Base-by-base conservation (phyloP, 2,329 filamentous ascomycete species). In the Talaromyces sp. region DNA sequence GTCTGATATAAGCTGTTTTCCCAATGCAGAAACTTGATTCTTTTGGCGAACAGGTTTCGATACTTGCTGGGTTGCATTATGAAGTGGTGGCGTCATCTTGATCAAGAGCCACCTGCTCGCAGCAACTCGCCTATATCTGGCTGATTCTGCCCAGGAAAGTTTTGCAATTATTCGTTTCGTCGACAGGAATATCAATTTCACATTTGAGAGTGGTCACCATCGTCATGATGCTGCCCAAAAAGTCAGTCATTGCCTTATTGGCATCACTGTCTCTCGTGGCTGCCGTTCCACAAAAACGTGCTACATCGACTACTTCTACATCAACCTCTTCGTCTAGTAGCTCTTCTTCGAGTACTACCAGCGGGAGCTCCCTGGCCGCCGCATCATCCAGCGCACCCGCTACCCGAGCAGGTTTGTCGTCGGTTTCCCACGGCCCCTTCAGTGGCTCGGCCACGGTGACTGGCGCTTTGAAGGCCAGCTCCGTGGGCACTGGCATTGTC, bases 381-480 rank as follows among this genome's bases (percentile, higher is more conserved):
- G 39, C 56, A 55, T 44, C 40, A 42, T 60, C 62, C 11, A 56
- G 57, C 52, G 58, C 25, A 23, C 39, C 58, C 6, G 59, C 54
- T 31, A 75, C 81, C 63, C 71, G 80, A 59, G 83, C 79, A 67
- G 77, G 77, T 52, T 73, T 81, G 61, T 79, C 85, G 5, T 69
- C 72, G 16, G 88, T 87, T 2, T 85, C 82, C 4, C 89, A 93
- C 71, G 89, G 89, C 0, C 82, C 88, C 0, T 93, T 81, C 73
- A 84, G 77, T 2, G 90, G 90, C 2, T 82, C 83, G 0, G 77
- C 88, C 0, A 90, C 88, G 0, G 89, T 85, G 0, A 91, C 86
- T 0, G 90, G 90, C 3, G 90, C 90, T 23, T 73, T 89, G 2
- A 78, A 76, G 0, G 81, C 86, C 0, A 66, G 64, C 37, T 67